Evolutionary conservation across 306 rosid species (phyloP).

Genomic region (Sechiopsis laciniata): DNA sequence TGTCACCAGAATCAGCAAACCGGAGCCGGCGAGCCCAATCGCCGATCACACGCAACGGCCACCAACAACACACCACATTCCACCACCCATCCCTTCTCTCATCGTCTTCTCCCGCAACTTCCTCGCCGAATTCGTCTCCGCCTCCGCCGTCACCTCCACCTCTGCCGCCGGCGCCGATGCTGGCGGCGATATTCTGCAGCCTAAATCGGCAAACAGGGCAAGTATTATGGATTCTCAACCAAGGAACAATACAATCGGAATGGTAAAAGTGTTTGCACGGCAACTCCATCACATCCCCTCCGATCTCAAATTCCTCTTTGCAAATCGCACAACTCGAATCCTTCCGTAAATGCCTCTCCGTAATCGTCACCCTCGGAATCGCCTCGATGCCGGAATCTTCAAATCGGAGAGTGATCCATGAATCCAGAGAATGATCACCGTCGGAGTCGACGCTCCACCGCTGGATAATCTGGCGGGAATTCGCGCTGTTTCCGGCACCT

Average conservation of each 20-base stretch:
- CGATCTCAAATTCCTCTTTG: constrained; percentile 58
- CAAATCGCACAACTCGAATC: constrained; percentile 63
- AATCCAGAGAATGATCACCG: background rate
- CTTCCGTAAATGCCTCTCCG: constrained; percentile 29
- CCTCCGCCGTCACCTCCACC: background rate
- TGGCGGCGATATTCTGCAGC: constrained; percentile 19
- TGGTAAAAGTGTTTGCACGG: constrained; percentile 82
- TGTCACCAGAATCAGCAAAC: background rate
- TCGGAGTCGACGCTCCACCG: background rate
- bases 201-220: constrained; percentile 66
- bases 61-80: background rate
- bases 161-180: background rate
- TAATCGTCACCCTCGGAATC: constrained; percentile 17
- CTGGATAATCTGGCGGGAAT: background rate
- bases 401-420: constrained; percentile 15
- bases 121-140: background rate
- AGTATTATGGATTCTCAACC: constrained; percentile 59
- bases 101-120: background rate
- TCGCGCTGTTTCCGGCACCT: background rate
- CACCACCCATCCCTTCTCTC: constrained; percentile 12
- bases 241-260: constrained; percentile 56
- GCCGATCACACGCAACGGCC: constrained; percentile 1
- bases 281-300: constrained; percentile 46
- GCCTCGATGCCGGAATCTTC: background rate
- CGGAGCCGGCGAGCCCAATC: constrained; percentile 18